phyloP scores from a whole-genome alignment of 306 rosid genomes.

The Datisca glomerata region DNA sequence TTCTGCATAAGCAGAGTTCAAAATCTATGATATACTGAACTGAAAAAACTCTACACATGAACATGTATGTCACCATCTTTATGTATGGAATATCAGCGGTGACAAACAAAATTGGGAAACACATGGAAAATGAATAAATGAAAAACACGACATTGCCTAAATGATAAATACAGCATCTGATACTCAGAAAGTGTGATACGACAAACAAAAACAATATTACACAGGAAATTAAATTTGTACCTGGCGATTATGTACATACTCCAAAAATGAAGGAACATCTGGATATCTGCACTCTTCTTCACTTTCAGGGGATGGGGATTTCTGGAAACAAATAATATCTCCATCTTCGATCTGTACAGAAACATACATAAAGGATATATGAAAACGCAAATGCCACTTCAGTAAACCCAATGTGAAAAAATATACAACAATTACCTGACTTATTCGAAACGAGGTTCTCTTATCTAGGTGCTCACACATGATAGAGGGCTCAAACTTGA shows the following conservation, averaged over 20 bases:
- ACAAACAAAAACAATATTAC: too few species aligned
- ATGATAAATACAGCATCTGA: too few species aligned
- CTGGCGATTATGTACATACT: constrained; percentile 91
- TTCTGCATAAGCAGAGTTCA: too few species aligned
- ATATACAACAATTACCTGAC: constrained; percentile 43
- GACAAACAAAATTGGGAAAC: too few species aligned
- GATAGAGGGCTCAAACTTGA: constrained; percentile 69
- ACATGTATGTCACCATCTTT: too few species aligned
- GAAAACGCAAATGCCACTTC: neutral
- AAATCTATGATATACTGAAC: too few species aligned
- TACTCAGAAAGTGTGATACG: too few species aligned
- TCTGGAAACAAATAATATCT: constrained; percentile 90
- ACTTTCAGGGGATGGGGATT: constrained; percentile 24
- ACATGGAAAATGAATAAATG: too few species aligned
- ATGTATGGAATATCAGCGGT: too few species aligned
- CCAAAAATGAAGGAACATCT: constrained; percentile 73
- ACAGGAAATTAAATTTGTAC: too few species aligned
- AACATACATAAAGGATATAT: neutral
- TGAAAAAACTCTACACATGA: too few species aligned
- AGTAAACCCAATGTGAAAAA: neutral
- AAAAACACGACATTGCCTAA: too few species aligned
- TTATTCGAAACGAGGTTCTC: constrained; percentile 43
- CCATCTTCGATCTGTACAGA: constrained; percentile 81
- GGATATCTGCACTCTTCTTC: constrained; percentile 50
- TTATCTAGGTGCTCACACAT: constrained; percentile 74